Conservation (phyloP, 78 protist genomes). For the Dictyostelium capitatum region DNA sequence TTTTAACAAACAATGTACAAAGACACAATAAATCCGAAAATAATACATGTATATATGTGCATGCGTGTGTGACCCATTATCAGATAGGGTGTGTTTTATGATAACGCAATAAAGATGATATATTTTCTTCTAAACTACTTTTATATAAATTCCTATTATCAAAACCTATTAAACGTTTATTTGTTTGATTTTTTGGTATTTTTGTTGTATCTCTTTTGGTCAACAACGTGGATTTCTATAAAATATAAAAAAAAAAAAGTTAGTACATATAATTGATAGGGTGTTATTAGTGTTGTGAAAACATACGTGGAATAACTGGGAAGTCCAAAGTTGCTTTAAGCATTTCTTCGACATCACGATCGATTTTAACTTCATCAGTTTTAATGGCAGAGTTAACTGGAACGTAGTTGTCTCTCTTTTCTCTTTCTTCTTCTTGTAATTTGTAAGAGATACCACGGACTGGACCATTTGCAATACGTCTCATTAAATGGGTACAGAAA, state of each 20-base stretch:
- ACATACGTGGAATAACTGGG: constrained; percentile 55
- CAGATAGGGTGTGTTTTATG: no score
- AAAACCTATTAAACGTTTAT: not conserved
- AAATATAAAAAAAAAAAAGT: not conserved
- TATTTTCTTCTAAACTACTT: no score
- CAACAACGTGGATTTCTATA: constrained; percentile 12
- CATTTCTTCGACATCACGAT: constrained; percentile 82
- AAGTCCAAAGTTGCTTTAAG: constrained; percentile 82
- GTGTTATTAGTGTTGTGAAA: not conserved
- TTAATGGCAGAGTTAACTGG: constrained; percentile 97
- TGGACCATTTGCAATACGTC: constrained; percentile 98
- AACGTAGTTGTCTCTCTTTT: constrained; percentile 99
- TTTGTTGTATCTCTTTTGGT: constrained; percentile 8
- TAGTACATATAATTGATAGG: not conserved
- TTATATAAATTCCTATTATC: no score
- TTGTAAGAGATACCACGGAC: constrained; percentile 99
- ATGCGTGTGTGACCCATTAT: no score
- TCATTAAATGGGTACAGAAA: constrained; percentile 98
- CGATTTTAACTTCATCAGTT: constrained; percentile 82
- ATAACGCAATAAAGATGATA: no score
- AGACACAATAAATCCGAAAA: no score
- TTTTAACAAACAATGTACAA: no score
- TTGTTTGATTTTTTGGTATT: constrained; percentile 48
- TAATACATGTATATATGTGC: no score
- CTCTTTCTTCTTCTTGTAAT: constrained; percentile 99